phyloP scores from a whole-genome alignment of 1,284 basidiomycete genomes.

The Cutaneotrichosporon dermatis region DNA sequence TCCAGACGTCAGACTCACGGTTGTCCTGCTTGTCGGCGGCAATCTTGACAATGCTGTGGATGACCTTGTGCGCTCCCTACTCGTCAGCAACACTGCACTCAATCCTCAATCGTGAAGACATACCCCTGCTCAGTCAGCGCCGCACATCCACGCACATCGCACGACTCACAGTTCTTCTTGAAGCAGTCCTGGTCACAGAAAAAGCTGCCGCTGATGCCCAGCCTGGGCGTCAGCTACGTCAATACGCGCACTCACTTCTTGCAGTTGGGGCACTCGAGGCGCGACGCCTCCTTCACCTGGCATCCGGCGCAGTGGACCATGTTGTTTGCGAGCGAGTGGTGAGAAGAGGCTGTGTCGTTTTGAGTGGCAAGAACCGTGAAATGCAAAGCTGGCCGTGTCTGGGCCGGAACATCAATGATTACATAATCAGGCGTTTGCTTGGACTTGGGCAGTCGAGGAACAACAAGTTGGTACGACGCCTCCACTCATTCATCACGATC shows the following conservation, averaged over 20 bases:
- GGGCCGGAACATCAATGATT: no score
- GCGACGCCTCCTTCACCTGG: conserved; percentile 43
- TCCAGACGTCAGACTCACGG: conserved; percentile 20
- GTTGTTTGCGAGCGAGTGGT: neutral
- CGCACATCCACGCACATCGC: neutral
- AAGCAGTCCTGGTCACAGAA: conserved; percentile 52
- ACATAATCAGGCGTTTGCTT: no score
- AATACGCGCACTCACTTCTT: conserved; percentile 40
- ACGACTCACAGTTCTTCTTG: conserved; percentile 48
- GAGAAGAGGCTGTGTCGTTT: neutral
- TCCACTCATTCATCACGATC: no score
- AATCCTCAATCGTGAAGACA: no score
- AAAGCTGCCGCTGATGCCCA: conserved; percentile 49
- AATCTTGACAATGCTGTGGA: conserved; percentile 46
- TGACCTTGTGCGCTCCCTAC: conserved; percentile 42
- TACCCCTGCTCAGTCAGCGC: conserved; percentile 26
- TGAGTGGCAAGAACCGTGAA: no score
- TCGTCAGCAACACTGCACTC: neutral
- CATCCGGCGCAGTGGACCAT: conserved; percentile 38
- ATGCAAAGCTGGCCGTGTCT: no score
- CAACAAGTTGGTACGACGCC: no score
- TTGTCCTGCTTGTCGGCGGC: conserved; percentile 35
- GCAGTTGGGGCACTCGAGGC: conserved; percentile 49
- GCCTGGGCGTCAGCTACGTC: conserved; percentile 24
- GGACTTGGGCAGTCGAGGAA: no score